Conservation (phyloP, 2,329 filamentous ascomycete genomes). For the Pseudogymnoascus sp. region DNA sequence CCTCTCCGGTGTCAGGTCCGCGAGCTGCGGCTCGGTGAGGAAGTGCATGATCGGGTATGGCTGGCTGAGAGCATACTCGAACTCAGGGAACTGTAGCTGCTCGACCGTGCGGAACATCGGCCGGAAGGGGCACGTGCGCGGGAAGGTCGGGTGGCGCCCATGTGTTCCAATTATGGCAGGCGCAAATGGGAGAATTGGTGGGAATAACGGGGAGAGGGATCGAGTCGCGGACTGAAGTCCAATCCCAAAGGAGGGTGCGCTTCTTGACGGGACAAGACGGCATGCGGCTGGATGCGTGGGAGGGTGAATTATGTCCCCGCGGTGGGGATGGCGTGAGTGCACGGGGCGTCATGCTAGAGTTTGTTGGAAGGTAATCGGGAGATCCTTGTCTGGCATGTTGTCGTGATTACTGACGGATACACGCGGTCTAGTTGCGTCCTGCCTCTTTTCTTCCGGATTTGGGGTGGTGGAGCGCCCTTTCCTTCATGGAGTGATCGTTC, state of each 20-base stretch:
- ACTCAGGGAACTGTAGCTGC: slow-evolving; percentile 28
- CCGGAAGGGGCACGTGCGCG: slow-evolving; percentile 32
- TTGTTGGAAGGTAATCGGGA: background rate
- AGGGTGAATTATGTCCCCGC: background rate
- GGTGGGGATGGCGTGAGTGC: slow-evolving; percentile 3
- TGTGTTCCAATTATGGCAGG: slow-evolving; percentile 37
- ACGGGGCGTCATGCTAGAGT: background rate
- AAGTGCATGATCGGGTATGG: slow-evolving; percentile 35
- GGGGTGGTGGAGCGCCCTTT: background rate
- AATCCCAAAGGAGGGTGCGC: slow-evolving; percentile 39
- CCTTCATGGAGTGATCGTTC: background rate
- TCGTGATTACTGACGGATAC: slow-evolving; percentile 1
- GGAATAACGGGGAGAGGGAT: slow-evolving; percentile 32
- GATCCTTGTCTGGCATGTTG: background rate
- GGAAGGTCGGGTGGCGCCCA: slow-evolving; percentile 35
- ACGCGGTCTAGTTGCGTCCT: background rate
- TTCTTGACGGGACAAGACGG: slow-evolving; percentile 24
- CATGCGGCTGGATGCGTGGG: background rate
- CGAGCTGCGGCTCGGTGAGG: slow-evolving; percentile 41
- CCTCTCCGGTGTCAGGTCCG: slow-evolving; percentile 29
- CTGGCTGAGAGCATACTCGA: slow-evolving; percentile 19
- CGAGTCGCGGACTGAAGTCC: slow-evolving; percentile 35
- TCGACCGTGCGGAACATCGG: slow-evolving; percentile 37
- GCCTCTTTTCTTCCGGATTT: background rate
- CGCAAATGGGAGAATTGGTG: slow-evolving; percentile 30